A percentile compares a stretch with the other conserved stretches of the same genome.
These are phyloP conservation scores for Citrullus mucosospermus DNA, from an alignment of 306 rosid species.

Conservation along the genomic window DNA sequence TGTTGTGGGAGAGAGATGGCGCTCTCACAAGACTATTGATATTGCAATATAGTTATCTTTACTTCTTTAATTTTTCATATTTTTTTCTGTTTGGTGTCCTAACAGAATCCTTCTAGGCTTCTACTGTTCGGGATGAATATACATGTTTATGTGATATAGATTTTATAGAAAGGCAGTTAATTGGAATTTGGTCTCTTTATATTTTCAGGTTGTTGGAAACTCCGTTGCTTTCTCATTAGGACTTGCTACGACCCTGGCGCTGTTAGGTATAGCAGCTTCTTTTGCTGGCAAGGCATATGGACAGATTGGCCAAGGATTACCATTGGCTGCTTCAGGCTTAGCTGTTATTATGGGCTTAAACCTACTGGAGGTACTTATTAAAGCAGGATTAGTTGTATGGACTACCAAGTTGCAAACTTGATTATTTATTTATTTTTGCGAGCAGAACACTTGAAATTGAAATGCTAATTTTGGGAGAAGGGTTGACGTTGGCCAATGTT, in stretches of 20 bases:
- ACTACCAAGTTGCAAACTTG: background rate
- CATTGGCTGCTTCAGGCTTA: slow-evolving; percentile 85
- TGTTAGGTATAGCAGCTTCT: slow-evolving; percentile 78
- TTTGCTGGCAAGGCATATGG: slow-evolving; percentile 98
- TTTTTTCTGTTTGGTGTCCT: too few relatives aligned
- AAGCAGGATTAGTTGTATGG: background rate
- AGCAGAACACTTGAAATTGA: too few relatives aligned
- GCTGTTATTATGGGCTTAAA: slow-evolving; percentile 90
- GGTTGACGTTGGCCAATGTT: background rate
- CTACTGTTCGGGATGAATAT: background rate
- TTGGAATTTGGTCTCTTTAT: background rate
- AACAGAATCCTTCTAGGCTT: background rate
- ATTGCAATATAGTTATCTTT: too few relatives aligned
- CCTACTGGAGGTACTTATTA: slow-evolving; percentile 62
- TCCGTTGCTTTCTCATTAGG: slow-evolving; percentile 88
- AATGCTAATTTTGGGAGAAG: background rate
- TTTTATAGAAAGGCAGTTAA: background rate
- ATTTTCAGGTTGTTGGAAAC: slow-evolving; percentile 65
- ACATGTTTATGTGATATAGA: background rate
- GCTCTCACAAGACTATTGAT: too few relatives aligned
- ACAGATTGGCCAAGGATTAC: slow-evolving; percentile 92
- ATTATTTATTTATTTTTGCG: too few relatives aligned
- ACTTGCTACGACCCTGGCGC: slow-evolving; percentile 87
- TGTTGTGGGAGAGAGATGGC: too few relatives aligned
- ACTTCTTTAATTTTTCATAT: too few relatives aligned